Evolutionary conservation across 306 rosid genomes (phyloP).

Genomic region (Cyclanthera cordifolia): DNA sequence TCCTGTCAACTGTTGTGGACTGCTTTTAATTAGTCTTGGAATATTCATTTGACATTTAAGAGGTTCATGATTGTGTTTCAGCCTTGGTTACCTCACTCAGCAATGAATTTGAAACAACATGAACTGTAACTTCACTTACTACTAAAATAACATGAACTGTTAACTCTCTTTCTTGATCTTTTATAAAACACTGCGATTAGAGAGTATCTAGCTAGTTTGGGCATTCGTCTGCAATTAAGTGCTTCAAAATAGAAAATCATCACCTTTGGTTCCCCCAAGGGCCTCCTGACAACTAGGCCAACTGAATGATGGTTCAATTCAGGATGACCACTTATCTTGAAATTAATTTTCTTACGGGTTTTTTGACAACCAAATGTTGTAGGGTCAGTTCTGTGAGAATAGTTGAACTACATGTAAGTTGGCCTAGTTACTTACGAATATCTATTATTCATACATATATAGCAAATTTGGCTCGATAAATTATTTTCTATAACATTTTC

Average conservation of each 20-base stretch:
- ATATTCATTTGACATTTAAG: neutral
- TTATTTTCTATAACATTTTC: neutral
- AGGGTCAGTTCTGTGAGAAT: no score
- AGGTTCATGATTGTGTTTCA: neutral
- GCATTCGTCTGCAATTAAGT: neutral
- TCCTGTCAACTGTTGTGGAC: neutral
- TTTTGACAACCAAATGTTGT: no score
- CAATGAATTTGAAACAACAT: no score
- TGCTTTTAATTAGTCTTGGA: neutral
- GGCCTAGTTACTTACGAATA: no score
- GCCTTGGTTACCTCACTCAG: neutral
- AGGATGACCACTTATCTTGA: no score
- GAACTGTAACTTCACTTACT: neutral
- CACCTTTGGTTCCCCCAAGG: no score
- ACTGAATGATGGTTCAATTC: no score
- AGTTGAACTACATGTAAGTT: no score
- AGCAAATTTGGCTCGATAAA: neutral
- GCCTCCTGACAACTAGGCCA: no score
- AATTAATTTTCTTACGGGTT: no score
- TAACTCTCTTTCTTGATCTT: neutral
- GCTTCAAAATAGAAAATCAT: neutral
- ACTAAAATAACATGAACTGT: neutral
- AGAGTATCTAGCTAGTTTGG: neutral
- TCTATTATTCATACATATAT: no score
- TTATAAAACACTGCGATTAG: neutral